phyloP scores from a whole-genome alignment of 2,329 filamentous ascomycete genomes.

The Fusarium sp. region DNA sequence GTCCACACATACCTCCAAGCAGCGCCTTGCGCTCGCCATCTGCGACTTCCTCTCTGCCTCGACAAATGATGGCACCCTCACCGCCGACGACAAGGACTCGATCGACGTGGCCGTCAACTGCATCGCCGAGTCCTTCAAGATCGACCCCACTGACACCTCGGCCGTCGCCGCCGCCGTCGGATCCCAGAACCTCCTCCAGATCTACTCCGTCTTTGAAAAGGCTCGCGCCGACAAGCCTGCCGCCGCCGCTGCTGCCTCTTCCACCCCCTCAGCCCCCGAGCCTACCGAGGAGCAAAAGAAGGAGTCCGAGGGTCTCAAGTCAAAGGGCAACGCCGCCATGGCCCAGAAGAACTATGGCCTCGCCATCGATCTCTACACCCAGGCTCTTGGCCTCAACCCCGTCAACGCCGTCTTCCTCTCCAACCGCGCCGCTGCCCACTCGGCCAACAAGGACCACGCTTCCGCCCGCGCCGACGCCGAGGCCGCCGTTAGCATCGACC shows the following conservation, averaged over 20 bases:
- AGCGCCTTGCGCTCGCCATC: conserved; percentile 96
- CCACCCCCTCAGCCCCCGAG: conserved; percentile 35
- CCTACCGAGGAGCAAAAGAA: conserved; percentile 72
- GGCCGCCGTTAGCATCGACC: conserved; percentile 87
- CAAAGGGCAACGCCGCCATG: conserved; percentile 94
- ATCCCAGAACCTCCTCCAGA: conserved; percentile 86
- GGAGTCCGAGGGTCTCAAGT: conserved; percentile 90
- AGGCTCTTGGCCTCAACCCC: conserved; percentile 84
- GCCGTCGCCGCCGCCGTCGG: conserved; percentile 83
- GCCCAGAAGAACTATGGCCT: conserved; percentile 87
- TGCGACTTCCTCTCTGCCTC: conserved; percentile 93
- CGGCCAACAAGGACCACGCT: conserved; percentile 84
- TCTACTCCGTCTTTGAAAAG: conserved; percentile 97
- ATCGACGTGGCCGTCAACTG: conserved; percentile 95
- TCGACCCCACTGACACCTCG: conserved; percentile 82
- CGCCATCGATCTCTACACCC: conserved; percentile 89
- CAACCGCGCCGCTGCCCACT: conserved; percentile 95
- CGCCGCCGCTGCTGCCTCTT: conserved; percentile 47
- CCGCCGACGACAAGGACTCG: conserved; percentile 88
- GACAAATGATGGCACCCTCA: conserved; percentile 87
- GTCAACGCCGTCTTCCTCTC: conserved; percentile 96
- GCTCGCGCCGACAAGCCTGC: conserved; percentile 65
- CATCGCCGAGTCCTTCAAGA: conserved; percentile 94
- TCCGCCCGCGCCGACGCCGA: conserved; percentile 90
- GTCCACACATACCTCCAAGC: conserved; percentile 64